Evolutionary conservation across 225 moss, liverwort and hornwort genomes (phyloP).

Genomic region (Thuidium tamariscinum): DNA sequence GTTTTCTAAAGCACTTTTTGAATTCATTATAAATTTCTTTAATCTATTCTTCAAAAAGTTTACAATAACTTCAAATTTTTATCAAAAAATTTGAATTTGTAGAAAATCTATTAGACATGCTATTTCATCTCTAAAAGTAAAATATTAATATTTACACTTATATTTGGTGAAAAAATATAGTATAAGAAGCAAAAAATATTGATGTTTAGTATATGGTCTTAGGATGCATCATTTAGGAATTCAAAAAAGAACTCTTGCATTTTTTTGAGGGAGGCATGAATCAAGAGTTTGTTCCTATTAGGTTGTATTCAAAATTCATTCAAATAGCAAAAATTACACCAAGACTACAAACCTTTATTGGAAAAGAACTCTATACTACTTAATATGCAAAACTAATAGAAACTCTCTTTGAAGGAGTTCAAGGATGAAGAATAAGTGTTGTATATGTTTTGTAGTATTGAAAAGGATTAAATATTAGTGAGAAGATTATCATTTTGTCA

Average conservation of each 20-base stretch:
- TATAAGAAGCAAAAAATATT: neutral
- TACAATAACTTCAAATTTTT: too few species aligned
- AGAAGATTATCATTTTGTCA: too few species aligned
- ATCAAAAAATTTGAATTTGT: too few species aligned
- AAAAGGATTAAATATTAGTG: too few species aligned
- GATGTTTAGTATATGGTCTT: neutral
- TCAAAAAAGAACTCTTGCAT: too few species aligned
- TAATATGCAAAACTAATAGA: rapidly evolving
- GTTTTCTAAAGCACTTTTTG: neutral
- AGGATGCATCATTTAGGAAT: rapidly evolving
- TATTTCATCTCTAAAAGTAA: neutral
- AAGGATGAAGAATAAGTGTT: neutral
- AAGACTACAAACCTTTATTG: too few species aligned
- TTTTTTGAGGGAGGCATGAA: rapidly evolving
- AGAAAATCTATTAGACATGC: rapidly evolving
- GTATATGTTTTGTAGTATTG: neutral
- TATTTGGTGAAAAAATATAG: neutral
- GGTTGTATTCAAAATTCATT: neutral
- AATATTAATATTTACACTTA: neutral
- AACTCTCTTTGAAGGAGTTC: neutral
- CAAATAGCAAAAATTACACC: neutral
- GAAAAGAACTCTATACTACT: rapidly evolving
- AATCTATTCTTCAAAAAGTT: neutral
- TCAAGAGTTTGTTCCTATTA: neutral
- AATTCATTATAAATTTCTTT: neutral